Evolutionary conservation across 176 grass and related monocot species (phyloP).

Genomic region (Eragrostis curvula): DNA sequence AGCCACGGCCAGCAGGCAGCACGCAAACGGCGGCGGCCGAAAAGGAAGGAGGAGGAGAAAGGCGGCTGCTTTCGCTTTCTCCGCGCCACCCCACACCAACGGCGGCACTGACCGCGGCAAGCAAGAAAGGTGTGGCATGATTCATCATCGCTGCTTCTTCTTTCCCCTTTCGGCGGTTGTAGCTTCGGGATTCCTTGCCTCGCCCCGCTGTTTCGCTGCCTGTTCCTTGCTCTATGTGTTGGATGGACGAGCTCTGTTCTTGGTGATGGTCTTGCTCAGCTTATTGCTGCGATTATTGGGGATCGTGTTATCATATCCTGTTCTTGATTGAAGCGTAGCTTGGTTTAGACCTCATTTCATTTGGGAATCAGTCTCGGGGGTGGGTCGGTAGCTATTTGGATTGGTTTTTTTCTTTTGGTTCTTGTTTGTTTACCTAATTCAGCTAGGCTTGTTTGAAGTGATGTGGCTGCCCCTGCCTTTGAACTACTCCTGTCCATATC

Average conservation of each 20-base stretch:
- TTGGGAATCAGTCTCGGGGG: conserved; percentile 2
- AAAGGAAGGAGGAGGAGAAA: conserved; percentile 29
- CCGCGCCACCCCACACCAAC: background rate
- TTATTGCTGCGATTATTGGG: background rate
- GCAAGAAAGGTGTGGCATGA: conserved; percentile 34
- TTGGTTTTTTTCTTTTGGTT: background rate
- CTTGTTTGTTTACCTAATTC: conserved; percentile 10
- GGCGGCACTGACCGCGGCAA: conserved; percentile 8
- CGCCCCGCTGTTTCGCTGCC: conserved; percentile 2
- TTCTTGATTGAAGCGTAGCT: background rate
- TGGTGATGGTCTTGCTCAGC: background rate
- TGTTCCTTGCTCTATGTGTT: background rate
- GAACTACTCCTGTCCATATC: conserved; percentile 16
- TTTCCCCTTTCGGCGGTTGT: background rate
- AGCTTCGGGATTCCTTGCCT: background rate
- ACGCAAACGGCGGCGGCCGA: conserved; percentile 17
- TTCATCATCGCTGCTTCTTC: conserved; percentile 1
- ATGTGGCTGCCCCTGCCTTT: background rate
- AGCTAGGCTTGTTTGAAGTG: background rate
- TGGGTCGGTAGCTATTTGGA: background rate
- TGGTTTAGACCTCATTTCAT: background rate
- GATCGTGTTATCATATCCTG: background rate
- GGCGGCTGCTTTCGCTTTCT: conserved; percentile 37
- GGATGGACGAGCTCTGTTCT: background rate
- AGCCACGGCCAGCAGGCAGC: background rate